Base-by-base conservation (phyloP, 768 basidiomycete genomes). In the Russula dissimulans region DNA sequence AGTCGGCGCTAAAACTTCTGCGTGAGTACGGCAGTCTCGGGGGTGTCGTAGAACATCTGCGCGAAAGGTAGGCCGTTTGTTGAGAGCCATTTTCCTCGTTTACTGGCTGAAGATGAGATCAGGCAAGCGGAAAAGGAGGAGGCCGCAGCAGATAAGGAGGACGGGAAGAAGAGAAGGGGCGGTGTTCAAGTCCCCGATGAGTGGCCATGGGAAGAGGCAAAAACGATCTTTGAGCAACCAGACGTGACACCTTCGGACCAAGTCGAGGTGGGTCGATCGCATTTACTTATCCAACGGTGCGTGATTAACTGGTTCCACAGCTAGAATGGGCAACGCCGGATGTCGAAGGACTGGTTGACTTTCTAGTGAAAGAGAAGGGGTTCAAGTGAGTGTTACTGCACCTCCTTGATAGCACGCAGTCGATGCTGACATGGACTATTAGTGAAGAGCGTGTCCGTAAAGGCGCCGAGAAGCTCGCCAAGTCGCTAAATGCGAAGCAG, bases 151-250 rank as follows among this genome's bases (percentile, higher is more conserved):
- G 76, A 73, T 7, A 74, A 73, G 22, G 78, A 76, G 9, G 70
- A 67, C 61, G 80, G 82, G 51, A 86, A 86, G 71, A 85, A 83
- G 64, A 86, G 83, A 67, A 90, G 86, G 50, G 92, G 89, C 7
- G 85, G 84, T 0, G 76, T 94, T 52, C 76, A 80, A 18, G 79
- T 97, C 41, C 95, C 97, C 0, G 94, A 94, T 47, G 86, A 95
- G 60, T 99, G 95, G 95, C 91, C 91, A 50, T 98, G 91, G 91
- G 85, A 95, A 71, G 87, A 93, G 63, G 97, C 97, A 41, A 94
- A 94, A 74, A 80, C 85, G 70, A 69, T 99, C 29, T 99, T 99
- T 68, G 73, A 86, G 73, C 83, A 87, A 53, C 97, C 97, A 2
- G 92, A 97, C 61, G 95, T 99, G 22, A 76, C 84, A 8, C 88